Percentiles rank a stretch among this genome's conserved stretches.
These are phyloP conservation scores for Trypanosoma scelopori DNA, from an alignment of 208 protist species.

Conservation along the genomic window DNA sequence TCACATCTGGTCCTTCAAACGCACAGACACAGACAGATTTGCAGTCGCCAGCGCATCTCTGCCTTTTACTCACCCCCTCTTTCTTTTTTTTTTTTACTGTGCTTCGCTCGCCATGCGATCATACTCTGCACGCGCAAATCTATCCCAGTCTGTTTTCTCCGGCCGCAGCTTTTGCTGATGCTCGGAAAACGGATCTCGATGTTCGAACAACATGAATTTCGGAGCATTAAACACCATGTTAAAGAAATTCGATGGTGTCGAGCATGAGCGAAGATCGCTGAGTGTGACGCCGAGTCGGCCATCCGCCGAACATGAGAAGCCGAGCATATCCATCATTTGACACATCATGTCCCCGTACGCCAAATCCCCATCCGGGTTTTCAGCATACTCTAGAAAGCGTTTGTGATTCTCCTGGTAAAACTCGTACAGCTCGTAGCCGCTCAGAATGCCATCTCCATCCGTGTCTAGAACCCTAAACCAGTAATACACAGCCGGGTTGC, in stretches of 20 bases:
- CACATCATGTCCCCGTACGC: slow-evolving; percentile 91
- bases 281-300: slow-evolving; percentile 76
- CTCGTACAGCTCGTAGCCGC: slow-evolving; percentile 91
- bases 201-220: slow-evolving; percentile 95
- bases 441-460: slow-evolving; percentile 94
- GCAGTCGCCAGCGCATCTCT: too few relatives aligned
- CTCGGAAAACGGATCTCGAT: slow-evolving; percentile 86
- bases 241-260: slow-evolving; percentile 90
- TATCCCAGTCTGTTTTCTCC: slow-evolving; percentile 92
- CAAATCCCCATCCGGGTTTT: slow-evolving; percentile 55
- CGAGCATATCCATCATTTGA: slow-evolving; percentile 95
- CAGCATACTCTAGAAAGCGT: slow-evolving; percentile 77
- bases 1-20: too few relatives aligned
- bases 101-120: slow-evolving; percentile 89
- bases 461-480: slow-evolving; percentile 94
- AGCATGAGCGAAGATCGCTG: slow-evolving; percentile 88
- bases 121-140: slow-evolving; percentile 93
- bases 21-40: too few relatives aligned
- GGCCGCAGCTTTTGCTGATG: slow-evolving; percentile 62
- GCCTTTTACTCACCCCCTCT: background rate
- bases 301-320: slow-evolving; percentile 49
- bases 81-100: slow-evolving; percentile 32
- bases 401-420: slow-evolving; percentile 94
- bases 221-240: slow-evolving; percentile 95
- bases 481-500: slow-evolving; percentile 88